Evolutionary conservation across 148 eudicot species (phyloP), one percentile per base, ranked within the genome.

Genomic region (Simmondsia chinensis): DNA sequence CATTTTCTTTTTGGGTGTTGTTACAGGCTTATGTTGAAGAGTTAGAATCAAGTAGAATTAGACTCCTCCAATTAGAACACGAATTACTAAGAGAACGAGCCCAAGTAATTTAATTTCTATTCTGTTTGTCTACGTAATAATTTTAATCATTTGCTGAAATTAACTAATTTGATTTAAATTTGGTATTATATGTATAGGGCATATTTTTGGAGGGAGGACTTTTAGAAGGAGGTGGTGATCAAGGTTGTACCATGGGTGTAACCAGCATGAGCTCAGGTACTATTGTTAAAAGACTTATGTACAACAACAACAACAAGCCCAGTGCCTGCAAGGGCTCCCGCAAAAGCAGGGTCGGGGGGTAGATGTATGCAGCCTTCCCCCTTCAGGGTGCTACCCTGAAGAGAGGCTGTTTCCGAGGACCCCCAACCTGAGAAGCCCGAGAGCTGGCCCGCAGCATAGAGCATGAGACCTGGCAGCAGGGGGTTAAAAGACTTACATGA

Each of bases 1-100:
- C n/a, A n/a, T n/a, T n/a, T n/a, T n/a, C n/a, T n/a, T n/a, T n/a
- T n/a, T n/a, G n/a, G n/a, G n/a, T n/a, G n/a, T n/a, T n/a, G n/a
- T n/a, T 64, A 36, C 83, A 91, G 99, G 99, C 99, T 48, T 91
- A 91, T 77, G 99, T 91, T 64, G 95, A 91, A 57, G 94, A 91
- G 63, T 65, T 91, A 58, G 99, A 91, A 60, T 67, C 94, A 23
- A 91, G 95, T 60, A 85, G 95, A 61, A 82, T 91, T 50, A 79
- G 70, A 65, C 95, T 91, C 21, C 75, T 71, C 34, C 97, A 91
- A 46, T 57, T 91, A 14, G 97, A 91, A 61, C 97, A 91, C 33
- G 97, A 85, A 39, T 60, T 91, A 25, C 95, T 85, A 46, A 60
- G 95, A 63, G 99, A 96, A 3, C 69, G 89, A 61, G 48, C 97